Conservation (phyloP, 129 eudicot genomes). For the Helianthus tuberosus region DNA sequence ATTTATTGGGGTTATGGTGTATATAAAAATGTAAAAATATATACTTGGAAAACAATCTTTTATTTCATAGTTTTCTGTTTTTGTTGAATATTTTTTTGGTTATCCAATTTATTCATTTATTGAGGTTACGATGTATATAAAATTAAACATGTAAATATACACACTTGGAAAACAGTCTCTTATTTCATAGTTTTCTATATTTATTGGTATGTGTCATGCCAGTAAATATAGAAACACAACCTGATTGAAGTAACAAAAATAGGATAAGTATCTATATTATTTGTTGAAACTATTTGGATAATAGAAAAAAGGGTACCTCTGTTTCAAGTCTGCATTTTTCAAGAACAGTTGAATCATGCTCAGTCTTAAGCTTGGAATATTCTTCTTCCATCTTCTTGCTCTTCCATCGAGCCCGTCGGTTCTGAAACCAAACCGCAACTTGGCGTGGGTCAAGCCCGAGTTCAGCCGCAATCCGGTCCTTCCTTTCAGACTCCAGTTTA, state of each 20-base stretch:
- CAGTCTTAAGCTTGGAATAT: slow-evolving; percentile 61
- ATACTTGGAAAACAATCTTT: not conserved
- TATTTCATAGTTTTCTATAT: not conserved
- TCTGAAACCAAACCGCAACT: slow-evolving; percentile 97
- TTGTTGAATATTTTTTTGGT: too few species aligned
- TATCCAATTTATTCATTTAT: not conserved
- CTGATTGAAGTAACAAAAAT: not conserved
- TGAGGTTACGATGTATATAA: not conserved
- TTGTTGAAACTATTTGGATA: not conserved
- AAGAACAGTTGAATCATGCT: slow-evolving; percentile 59
- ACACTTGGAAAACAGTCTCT: not conserved
- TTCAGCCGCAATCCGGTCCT: slow-evolving; percentile 75
- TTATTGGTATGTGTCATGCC: not conserved
- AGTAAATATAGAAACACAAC: not conserved
- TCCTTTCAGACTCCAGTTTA: slow-evolving; percentile 83
- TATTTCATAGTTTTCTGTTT: not conserved
- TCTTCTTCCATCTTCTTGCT: slow-evolving; percentile 88
- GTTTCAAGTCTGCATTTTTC: slow-evolving; percentile 82
- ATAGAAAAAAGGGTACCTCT: slow-evolving; percentile 47
- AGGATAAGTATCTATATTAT: not conserved
- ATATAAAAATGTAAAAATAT: not conserved
- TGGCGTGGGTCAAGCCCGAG: slow-evolving; percentile 90
- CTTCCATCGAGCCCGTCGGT: slow-evolving; percentile 89
- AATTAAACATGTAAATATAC: not conserved
- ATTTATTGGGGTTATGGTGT: not conserved